Evolutionary conservation across 1,284 basidiomycete genomes (phyloP).

Genomic region (Coniferiporia weirii): DNA sequence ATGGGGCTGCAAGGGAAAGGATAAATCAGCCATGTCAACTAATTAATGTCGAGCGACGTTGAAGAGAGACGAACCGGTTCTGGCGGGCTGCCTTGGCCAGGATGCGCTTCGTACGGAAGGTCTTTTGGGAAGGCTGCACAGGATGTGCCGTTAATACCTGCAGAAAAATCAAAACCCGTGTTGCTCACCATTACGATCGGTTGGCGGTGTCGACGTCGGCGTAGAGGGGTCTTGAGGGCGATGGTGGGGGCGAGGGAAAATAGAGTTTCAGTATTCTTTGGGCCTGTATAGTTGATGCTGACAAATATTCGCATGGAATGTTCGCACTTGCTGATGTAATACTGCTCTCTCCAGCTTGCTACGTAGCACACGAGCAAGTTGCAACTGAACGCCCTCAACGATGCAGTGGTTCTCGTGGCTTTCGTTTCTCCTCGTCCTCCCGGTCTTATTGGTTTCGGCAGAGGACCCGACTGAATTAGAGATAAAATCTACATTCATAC

Average conservation of each 20-base stretch:
- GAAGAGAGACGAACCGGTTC: slow-evolving; percentile 71
- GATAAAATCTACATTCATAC: slow-evolving; percentile 56
- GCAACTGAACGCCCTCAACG: neutral
- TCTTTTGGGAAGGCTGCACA: slow-evolving; percentile 91
- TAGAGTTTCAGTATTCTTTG: slow-evolving; percentile 25
- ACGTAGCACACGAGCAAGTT: neutral
- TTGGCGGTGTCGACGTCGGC: neutral
- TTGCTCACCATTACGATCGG: slow-evolving; percentile 19
- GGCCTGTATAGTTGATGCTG: slow-evolving; percentile 31
- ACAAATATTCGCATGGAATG: slow-evolving; percentile 25
- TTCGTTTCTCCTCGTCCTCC: slow-evolving; percentile 35
- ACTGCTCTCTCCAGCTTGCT: neutral
- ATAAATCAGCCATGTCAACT: neutral
- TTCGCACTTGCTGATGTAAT: neutral
- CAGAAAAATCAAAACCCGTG: neutral
- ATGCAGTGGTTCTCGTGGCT: slow-evolving; percentile 48
- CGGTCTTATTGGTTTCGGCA: slow-evolving; percentile 30
- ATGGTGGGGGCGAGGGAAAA: slow-evolving; percentile 8
- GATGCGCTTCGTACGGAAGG: slow-evolving; percentile 93
- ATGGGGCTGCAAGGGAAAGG: slow-evolving; percentile 63
- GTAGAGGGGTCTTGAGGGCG: slow-evolving; percentile 17
- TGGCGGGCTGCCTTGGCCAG: slow-evolving; percentile 94
- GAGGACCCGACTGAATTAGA: slow-evolving; percentile 50
- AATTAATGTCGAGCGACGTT: neutral
- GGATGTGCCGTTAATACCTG: slow-evolving; percentile 8